Percentiles rank a stretch among this genome's conserved stretches.
Evolutionary conservation across 768 basidiomycete genomes (phyloP).

Genomic region (Gelatoporia subvermispora): DNA sequence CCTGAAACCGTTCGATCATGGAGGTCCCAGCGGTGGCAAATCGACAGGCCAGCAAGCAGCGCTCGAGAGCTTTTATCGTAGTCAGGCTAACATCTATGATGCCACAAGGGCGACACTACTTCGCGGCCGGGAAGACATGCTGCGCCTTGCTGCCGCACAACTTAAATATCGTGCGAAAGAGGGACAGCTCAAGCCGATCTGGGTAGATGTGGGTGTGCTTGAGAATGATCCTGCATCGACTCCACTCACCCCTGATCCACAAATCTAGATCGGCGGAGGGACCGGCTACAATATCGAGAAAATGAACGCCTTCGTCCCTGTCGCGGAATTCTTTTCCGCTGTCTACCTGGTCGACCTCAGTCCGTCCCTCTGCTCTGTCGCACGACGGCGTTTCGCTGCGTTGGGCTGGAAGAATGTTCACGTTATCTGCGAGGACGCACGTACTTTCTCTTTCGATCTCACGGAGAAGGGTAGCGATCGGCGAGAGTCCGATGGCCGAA

Average conservation of each 20-base stretch:
- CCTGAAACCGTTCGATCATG: constrained; percentile 11
- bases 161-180: constrained; percentile 40
- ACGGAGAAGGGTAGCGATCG: constrained; percentile 37
- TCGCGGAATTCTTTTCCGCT: constrained; percentile 62
- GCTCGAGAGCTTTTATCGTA: constrained; percentile 50
- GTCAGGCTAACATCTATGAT: constrained; percentile 73
- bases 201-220: constrained; percentile 63
- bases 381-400: constrained; percentile 58
- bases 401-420: constrained; percentile 73
- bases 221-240: constrained; percentile 4
- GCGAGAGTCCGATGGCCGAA: constrained; percentile 40
- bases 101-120: constrained; percentile 55
- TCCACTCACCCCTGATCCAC: background rate
- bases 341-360: constrained; percentile 73
- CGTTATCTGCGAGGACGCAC: constrained; percentile 69
- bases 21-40: constrained; percentile 4
- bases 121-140: constrained; percentile 69
- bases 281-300: constrained; percentile 65
- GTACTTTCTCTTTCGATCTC: constrained; percentile 53
- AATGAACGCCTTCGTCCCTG: constrained; percentile 58
- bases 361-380: constrained; percentile 65
- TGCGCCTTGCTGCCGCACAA: constrained; percentile 61
- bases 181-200: constrained; percentile 45
- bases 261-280: constrained; percentile 1
- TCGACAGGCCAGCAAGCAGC: constrained; percentile 9